Percentiles rank a stretch among this genome's conserved stretches.
phyloP scores from a whole-genome alignment of 805 yeast genomes.

The Brettanomyces anomalus region DNA sequence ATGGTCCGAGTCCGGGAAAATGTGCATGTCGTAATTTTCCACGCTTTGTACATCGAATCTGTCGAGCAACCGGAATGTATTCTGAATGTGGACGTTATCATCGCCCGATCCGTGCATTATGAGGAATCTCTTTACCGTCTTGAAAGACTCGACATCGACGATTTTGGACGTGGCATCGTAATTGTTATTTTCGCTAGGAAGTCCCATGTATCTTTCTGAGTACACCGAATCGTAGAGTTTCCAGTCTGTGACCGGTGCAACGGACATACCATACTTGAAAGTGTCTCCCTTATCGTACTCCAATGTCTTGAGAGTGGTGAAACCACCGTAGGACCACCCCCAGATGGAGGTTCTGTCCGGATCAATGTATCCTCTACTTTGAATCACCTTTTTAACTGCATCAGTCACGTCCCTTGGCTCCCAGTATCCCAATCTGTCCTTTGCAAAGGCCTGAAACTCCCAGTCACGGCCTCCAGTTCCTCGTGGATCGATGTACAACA shows the following conservation, averaged over 20 bases:
- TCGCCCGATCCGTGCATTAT: conserved; percentile 81
- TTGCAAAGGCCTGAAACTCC: conserved; percentile 51
- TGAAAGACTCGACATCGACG: conserved; percentile 33
- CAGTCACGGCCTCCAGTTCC: conserved; percentile 80
- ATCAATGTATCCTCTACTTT: conserved; percentile 40
- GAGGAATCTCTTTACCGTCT: conserved; percentile 44
- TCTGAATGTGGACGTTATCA: conserved; percentile 76
- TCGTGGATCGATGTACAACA: conserved; percentile 66
- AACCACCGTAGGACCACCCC: conserved; percentile 92
- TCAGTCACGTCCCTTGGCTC: conserved; percentile 63
- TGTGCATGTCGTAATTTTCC: conserved; percentile 77
- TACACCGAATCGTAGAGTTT: conserved; percentile 65
- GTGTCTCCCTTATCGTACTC: conserved; percentile 55
- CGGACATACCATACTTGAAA: conserved; percentile 71
- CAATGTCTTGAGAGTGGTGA: conserved; percentile 61
- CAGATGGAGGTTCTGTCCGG: conserved; percentile 53
- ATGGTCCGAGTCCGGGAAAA: conserved; percentile 93
- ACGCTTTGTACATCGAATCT: conserved; percentile 39
- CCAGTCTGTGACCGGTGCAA: conserved; percentile 85
- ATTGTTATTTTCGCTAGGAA: conserved; percentile 42
- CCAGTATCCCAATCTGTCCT: conserved; percentile 55
- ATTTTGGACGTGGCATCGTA: conserved; percentile 38
- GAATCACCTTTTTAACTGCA: conserved; percentile 41
- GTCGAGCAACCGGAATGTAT: conserved; percentile 54
- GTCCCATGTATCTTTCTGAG: conserved; percentile 68